Evolutionary conservation across 768 basidiomycete genomes (phyloP).

Genomic region (Hericium erinaceus): DNA sequence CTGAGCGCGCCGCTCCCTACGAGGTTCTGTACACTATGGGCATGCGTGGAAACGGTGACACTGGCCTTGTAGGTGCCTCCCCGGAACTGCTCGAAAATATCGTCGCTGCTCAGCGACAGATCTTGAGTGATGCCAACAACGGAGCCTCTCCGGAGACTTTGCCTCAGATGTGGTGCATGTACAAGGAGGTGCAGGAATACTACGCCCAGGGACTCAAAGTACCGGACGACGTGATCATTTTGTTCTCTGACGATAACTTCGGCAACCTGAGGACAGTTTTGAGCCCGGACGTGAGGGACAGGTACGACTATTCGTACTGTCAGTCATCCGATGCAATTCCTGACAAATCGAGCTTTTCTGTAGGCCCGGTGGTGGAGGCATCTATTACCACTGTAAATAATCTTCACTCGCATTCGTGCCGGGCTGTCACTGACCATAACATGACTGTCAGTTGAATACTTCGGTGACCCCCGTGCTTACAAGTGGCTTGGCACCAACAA

Average conservation of each 20-base stretch:
- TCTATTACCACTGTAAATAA: neutral
- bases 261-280: neutral
- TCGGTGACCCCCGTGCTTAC: neutral
- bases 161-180: neutral
- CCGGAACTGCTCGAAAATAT: neutral
- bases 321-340: too few species aligned
- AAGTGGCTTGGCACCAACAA: neutral
- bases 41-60: neutral
- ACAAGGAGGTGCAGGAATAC: neutral
- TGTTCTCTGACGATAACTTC: neutral
- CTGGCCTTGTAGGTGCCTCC: neutral
- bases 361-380: neutral
- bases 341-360: too few species aligned
- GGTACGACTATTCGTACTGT: neutral
- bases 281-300: neutral
- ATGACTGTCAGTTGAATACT: neutral
- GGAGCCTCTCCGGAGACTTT: neutral
- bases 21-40: neutral
- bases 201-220: neutral
- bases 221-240: neutral
- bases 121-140: neutral
- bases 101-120: neutral
- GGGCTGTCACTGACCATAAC: neutral
- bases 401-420: neutral
- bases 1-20: neutral